These are phyloP conservation scores for Solanum medicagineum DNA, from an alignment of 257 asterid species.

Conservation along the genomic window DNA sequence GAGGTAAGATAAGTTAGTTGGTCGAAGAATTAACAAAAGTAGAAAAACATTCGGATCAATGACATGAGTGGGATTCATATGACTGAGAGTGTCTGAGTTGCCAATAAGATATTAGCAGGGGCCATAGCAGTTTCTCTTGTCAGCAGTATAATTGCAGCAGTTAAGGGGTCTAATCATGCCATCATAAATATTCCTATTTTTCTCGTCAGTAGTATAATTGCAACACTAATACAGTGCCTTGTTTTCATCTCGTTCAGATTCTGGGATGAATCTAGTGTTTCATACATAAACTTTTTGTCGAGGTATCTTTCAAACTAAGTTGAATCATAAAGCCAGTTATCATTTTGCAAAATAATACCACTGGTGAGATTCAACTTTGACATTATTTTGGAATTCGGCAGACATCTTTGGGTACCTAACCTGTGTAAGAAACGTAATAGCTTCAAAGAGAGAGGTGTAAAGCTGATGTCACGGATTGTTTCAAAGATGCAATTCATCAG, in stretches of 20 bases:
- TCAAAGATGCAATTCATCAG: background rate
- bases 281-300: background rate
- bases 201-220: background rate
- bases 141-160: background rate
- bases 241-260: background rate
- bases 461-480: background rate
- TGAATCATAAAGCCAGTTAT: background rate
- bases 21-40: background rate
- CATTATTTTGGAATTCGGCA: background rate
- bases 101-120: background rate
- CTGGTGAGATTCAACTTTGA: background rate
- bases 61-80: background rate
- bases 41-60: background rate
- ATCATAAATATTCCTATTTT: background rate
- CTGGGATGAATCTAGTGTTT: background rate
- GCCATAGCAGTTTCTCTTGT: background rate
- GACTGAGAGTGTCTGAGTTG: background rate
- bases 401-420: background rate
- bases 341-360: background rate
- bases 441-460: background rate
- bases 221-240: background rate
- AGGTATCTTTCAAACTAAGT: background rate
- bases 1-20: background rate
- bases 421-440: background rate
- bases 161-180: background rate